Evolutionary conservation across 73 alveolate genomes (phyloP), one percentile per base, ranked within the genome.

Genomic region (Symbiodinium pilosum): DNA sequence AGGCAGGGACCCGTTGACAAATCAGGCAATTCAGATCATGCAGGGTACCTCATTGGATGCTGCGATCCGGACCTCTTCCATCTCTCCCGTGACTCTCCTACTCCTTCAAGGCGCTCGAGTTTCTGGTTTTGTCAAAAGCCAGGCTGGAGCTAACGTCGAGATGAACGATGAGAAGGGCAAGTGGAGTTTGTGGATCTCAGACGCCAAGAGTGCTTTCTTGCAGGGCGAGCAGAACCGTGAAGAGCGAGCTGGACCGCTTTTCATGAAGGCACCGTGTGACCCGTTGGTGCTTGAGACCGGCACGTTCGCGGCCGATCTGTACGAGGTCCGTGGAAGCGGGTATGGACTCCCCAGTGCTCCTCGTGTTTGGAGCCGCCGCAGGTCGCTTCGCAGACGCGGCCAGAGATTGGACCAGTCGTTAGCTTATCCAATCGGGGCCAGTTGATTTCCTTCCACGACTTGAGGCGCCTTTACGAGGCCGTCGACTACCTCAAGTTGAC

Each of bases 311-410:
- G 87, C 87, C 3, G 54, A 1, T 2, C 87, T 77, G n/a, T 77
- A 77, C n/a, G 14, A 36, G 42, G 38, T 36, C 39, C n/a, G 26
- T 0, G 54, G 54, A 24, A 77, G 38, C 52, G 8, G 87, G 38
- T 77, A 77, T 77, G 87, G 87, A 6, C 51, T 77, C 34, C 52
- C 87, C 1, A 77, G 38, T 30, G 87, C 87, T 54, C 87, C 87
- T 12, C 56, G 87, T 14, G 87, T 77, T 7, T 77, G 87, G 51
- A 34, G 38, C 3, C 2, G 0, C 93, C 42, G 43, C 43, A 75
- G 93, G 12, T 84, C 47, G 77, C 44, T 0, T 71, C 77, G 7
- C 93, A 84, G 20, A 2, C 36, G 20, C 44, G 93, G 3, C 93
- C 77, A 0, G 93, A 84, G 34, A 12, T 84, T 0, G 93, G 77